Percentiles rank a stretch among this genome's conserved stretches.
Evolutionary conservation across 2,329 filamentous ascomycete genomes (phyloP).

Genomic region (Septoria petroselini): DNA sequence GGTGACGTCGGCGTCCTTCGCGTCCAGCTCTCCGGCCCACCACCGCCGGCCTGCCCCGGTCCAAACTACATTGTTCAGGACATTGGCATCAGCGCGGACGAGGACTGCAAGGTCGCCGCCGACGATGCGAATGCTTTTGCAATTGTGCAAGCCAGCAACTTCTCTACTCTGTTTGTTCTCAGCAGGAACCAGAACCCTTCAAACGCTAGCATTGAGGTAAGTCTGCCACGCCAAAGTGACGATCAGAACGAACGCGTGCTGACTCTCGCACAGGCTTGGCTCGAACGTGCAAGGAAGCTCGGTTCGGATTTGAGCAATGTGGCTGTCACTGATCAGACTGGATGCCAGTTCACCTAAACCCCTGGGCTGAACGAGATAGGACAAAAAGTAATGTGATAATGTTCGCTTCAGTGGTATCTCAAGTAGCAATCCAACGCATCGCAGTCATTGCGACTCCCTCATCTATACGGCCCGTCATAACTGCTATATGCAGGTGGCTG

Average conservation of each 20-base stretch:
- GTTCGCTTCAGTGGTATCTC: not conserved
- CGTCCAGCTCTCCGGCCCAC: slow-evolving; percentile 25
- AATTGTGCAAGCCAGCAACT: slow-evolving; percentile 27
- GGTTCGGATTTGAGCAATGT: slow-evolving; percentile 23
- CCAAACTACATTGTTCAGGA: slow-evolving; percentile 25
- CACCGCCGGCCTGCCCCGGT: slow-evolving; percentile 24
- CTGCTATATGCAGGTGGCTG: slow-evolving; percentile 17
- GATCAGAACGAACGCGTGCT: not conserved
- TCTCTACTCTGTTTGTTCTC: slow-evolving; percentile 27
- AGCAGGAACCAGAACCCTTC: slow-evolving; percentile 24
- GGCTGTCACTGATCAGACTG: slow-evolving; percentile 21
- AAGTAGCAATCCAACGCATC: not conserved
- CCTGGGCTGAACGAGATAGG: too few species aligned
- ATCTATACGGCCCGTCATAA: slow-evolving; percentile 7
- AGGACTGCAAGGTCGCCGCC: slow-evolving; percentile 4
- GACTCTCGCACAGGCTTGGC: slow-evolving; percentile 18
- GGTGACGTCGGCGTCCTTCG: slow-evolving; percentile 23
- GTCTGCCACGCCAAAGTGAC: too few species aligned
- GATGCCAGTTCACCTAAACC: slow-evolving; percentile 17
- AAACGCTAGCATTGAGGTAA: slow-evolving; percentile 23
- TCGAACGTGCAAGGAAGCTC: slow-evolving; percentile 19
- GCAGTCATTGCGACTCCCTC: not conserved
- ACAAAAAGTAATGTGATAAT: too few species aligned
- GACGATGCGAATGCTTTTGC: slow-evolving; percentile 23
- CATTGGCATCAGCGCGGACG: slow-evolving; percentile 8